Evolutionary conservation across 2,329 filamentous ascomycete species (phyloP).

Genomic region (Fusarium albidum): DNA sequence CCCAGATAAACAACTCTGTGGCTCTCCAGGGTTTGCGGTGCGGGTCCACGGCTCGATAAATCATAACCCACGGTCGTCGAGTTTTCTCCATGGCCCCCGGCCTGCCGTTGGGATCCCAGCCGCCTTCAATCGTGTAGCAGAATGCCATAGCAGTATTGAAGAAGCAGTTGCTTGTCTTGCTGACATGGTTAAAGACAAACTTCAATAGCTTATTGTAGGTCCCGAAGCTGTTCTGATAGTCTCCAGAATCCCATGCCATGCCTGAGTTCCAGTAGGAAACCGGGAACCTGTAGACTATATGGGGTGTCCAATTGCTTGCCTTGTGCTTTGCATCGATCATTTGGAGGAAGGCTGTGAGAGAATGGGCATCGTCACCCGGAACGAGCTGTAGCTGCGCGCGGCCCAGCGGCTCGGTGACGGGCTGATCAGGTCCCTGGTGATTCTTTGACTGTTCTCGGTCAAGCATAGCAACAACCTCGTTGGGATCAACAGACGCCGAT

Average conservation of each 20-base stretch:
- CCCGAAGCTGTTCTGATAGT: slow-evolving; percentile 25
- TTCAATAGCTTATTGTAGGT: slow-evolving; percentile 38
- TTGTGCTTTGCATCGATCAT: slow-evolving; percentile 6
- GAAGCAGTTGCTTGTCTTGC: slow-evolving; percentile 1
- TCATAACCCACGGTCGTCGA: slow-evolving; percentile 60
- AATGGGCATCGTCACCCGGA: slow-evolving; percentile 9
- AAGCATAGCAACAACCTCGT: slow-evolving; percentile 34
- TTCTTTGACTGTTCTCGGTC: slow-evolving; percentile 6
- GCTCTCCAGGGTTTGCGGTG: slow-evolving; percentile 42
- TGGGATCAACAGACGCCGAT: slow-evolving; percentile 48
- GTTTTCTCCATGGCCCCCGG: slow-evolving; percentile 26
- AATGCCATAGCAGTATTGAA: slow-evolving; percentile 48
- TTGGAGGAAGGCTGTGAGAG: slow-evolving; percentile 15
- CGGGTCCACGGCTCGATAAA: slow-evolving; percentile 55
- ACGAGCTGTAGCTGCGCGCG: slow-evolving; percentile 6
- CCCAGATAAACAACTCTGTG: slow-evolving; percentile 65
- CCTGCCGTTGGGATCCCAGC: slow-evolving; percentile 43
- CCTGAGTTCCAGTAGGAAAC: slow-evolving; percentile 50
- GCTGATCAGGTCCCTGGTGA: not conserved
- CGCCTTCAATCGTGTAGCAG: slow-evolving; percentile 58
- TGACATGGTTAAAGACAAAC: slow-evolving; percentile 16
- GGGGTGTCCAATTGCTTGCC: slow-evolving; percentile 22
- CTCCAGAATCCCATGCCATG: slow-evolving; percentile 37
- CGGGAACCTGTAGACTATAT: slow-evolving; percentile 48
- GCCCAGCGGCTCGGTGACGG: not conserved